Evolutionary conservation across 805 yeast genomes (phyloP), one percentile per base, ranked within the genome.

Genomic region (Crinitomyces ghanaensis): DNA sequence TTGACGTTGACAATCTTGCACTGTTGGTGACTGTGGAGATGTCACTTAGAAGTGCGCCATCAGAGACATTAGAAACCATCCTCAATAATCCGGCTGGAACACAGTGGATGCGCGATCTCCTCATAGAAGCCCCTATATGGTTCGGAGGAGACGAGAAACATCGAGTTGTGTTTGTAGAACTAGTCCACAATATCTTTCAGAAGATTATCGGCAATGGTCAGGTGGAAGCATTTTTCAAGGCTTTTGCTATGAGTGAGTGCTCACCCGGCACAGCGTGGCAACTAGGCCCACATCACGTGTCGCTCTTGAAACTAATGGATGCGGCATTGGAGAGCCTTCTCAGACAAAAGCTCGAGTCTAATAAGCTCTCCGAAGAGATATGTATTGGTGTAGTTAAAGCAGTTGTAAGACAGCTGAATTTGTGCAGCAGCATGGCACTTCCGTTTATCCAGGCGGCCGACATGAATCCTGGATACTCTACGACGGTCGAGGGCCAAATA

Each of bases 281-380:
- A 21, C n/a, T 21, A 21, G 24, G 9, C 30, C 30, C n/a, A 16
- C 39, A 38, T 18, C 11, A 22, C n/a, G 29, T 40, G 12, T 35
- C 46, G 2, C 19, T 42, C 17, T 30, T 42, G 17, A 42, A 40
- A 33, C 25, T 38, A 7, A 6, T 42, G 25, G 46, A 42, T 24
- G 41, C 44, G 11, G 40, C 39, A 2, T 16, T 42, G 3, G 31
- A 35, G 7, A 17, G 21, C 9, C 13, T 28, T 7, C 15, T 25
- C 12, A 9, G 7, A 25, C 9, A 20, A 25, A 25, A 11, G 7
- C 8, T 12, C 12, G 7, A 11, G 15, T 17, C 9, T 9, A 9
- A 21, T 21, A 21, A n/a, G 24, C n/a, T 21, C 24, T 9, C 9
- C n/a, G 24, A n/a, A n/a, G n/a, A 21, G n/a, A 9, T 9, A 21